These are phyloP conservation scores for Coelastrella sp. DNA, from an alignment of 139 green algal species.

Conservation along the genomic window DNA sequence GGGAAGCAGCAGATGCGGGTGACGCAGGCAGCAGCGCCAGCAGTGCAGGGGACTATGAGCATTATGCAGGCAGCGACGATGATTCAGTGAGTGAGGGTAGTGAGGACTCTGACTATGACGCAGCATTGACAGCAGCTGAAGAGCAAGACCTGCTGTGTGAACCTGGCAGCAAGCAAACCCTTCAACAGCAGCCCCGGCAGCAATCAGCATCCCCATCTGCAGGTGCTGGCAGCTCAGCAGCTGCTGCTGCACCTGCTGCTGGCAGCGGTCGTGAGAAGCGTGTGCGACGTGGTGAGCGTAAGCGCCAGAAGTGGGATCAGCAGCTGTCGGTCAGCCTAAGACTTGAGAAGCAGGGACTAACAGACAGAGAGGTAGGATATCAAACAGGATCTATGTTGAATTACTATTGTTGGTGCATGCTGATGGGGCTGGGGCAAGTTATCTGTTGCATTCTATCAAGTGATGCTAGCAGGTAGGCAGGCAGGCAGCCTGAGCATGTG, in stretches of 20 bases:
- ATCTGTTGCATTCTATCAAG: too few species aligned
- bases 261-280: not conserved
- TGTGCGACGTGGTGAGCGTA: slow-evolving; percentile 26
- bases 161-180: not conserved
- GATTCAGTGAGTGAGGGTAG: not conserved
- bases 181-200: slow-evolving; percentile 9
- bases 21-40: not conserved
- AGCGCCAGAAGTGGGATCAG: slow-evolving; percentile 10
- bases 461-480: too few species aligned
- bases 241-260: not conserved
- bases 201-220: too few species aligned
- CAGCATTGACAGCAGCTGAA: slow-evolving; percentile 37
- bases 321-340: slow-evolving; percentile 62
- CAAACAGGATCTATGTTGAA: not conserved
- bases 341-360: slow-evolving; percentile 68
- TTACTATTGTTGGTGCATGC: too few species aligned
- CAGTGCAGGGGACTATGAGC: not conserved
- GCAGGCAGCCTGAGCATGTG: too few species aligned
- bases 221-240: not conserved
- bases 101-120: slow-evolving; percentile 8
- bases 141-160: slow-evolving; percentile 21
- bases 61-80: not conserved
- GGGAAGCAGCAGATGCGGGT: too few species aligned
- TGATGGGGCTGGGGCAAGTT: too few species aligned
- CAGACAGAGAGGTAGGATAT: slow-evolving; percentile 60